Base-by-base conservation (phyloP, 208 protist genomes). In the Trypanosoma scelopori region DNA sequence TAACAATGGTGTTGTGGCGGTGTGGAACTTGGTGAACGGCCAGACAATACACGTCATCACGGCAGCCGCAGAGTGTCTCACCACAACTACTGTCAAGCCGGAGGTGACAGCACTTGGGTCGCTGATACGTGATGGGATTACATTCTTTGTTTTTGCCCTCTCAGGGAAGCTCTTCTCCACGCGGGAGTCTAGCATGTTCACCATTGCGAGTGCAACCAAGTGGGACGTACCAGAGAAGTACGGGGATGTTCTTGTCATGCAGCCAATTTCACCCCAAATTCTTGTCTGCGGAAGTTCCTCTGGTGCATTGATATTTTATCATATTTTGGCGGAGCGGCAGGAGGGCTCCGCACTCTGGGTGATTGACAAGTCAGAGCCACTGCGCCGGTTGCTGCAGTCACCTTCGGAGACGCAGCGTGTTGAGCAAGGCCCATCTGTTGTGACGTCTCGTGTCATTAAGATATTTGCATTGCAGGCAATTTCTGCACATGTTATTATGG, bases 1-100 rank as follows among this genome's bases (percentile, higher is more conserved):
- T 77, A 55, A 82, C 20, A 82, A 82, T 59, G 89, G 89, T 9
- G 68, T 76, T 18, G 79, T 90, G 62, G 89, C 86, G 23, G 85
- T 90, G 41, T 94, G 89, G 89, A 92, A 91, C 55, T 63, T 85
- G 5, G 66, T 92, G 42, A 94, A 94, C 69, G 89, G 89, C 15
- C 89, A 92, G 65, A 79, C 84, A 11, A 79, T 82, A 48, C 82
- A 79, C 58, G 72, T 90, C 25, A 81, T 90, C 58, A 90, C 79
- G 20, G 84, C 80, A 22, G 49, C 73, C 22, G 37, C 57, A 27
- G 65, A 68, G 22, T 47, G 43, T 60, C 55, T 62, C 27, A 28
- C 41, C 13, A 55, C 57, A 11, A 49, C 58, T 5, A 53, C 57
- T 11, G 35, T 57, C 30, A 58, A 32, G 20, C 74, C 74, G 12